A percentile compares a stretch with the other conserved stretches of the same genome.
These are phyloP conservation scores for Tulasnella sp. DNA, from an alignment of 768 basidiomycete genomes.

Conservation along the genomic window DNA sequence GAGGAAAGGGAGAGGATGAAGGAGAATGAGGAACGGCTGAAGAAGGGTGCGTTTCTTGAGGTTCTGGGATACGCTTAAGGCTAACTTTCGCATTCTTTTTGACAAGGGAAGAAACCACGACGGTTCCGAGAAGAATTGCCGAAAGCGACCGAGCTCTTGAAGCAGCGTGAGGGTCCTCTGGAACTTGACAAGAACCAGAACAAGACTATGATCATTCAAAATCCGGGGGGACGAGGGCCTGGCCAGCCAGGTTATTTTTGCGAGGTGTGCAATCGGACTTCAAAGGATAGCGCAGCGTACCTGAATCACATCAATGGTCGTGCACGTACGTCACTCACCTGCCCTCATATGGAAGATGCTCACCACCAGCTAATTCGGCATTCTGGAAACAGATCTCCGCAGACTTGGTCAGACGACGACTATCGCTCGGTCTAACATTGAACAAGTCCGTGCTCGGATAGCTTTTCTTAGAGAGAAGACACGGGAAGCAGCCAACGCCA, in stretches of 20 bases:
- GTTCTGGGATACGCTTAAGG: no score
- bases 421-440: conserved; percentile 77
- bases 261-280: conserved; percentile 79
- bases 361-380: background rate
- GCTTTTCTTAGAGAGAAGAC: conserved; percentile 79
- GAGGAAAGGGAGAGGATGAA: conserved; percentile 76
- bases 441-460: conserved; percentile 87
- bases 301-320: conserved; percentile 93
- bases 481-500: conserved; percentile 66
- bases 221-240: conserved; percentile 67
- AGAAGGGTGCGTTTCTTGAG: conserved; percentile 48
- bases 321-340: conserved; percentile 52
- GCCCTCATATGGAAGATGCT: no score
- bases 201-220: conserved; percentile 91
- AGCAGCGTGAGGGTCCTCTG: conserved; percentile 70
- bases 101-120: conserved; percentile 72
- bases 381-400: conserved; percentile 56
- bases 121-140: conserved; percentile 62
- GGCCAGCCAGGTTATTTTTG: conserved; percentile 93
- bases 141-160: conserved; percentile 87
- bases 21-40: conserved; percentile 73
- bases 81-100: background rate
- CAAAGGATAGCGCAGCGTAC: conserved; percentile 90
- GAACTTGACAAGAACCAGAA: conserved; percentile 91
- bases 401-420: conserved; percentile 93